These are phyloP conservation scores for Diplodia mutila DNA, from an alignment of 2,329 filamentous ascomycete species.

Conservation along the genomic window DNA sequence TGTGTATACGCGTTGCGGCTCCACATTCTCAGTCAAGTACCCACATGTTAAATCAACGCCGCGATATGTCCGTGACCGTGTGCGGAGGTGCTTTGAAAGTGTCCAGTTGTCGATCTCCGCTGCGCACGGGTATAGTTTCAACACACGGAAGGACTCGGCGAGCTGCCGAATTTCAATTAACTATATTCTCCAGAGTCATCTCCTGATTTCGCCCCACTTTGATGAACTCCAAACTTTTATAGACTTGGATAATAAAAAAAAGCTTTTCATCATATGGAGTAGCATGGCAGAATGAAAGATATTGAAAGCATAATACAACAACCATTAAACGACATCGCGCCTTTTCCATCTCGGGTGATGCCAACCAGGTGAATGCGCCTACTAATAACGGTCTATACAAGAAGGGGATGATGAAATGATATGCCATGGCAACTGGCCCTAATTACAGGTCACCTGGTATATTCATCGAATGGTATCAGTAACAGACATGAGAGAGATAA, in stretches of 20 bases:
- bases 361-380: background rate
- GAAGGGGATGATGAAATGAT: background rate
- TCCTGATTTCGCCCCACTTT: background rate
- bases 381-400: background rate
- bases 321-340: conserved; percentile 4
- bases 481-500: background rate
- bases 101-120: background rate
- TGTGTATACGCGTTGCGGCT: background rate
- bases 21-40: background rate
- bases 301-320: background rate
- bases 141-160: background rate
- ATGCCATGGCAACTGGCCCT: background rate
- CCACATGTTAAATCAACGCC: background rate
- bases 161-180: background rate
- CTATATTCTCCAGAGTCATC: background rate
- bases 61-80: background rate
- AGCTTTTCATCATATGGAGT: background rate
- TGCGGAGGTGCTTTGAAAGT: background rate
- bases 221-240: background rate
- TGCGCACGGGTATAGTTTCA: background rate
- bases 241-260: background rate
- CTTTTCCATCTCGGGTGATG: background rate
- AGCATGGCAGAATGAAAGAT: background rate
- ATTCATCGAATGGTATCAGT: background rate
- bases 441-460: background rate